Percentiles rank a stretch among this genome's conserved stretches.
Evolutionary conservation across 805 yeast species (phyloP).

Genomic region (Wickerhamomyces alni): DNA sequence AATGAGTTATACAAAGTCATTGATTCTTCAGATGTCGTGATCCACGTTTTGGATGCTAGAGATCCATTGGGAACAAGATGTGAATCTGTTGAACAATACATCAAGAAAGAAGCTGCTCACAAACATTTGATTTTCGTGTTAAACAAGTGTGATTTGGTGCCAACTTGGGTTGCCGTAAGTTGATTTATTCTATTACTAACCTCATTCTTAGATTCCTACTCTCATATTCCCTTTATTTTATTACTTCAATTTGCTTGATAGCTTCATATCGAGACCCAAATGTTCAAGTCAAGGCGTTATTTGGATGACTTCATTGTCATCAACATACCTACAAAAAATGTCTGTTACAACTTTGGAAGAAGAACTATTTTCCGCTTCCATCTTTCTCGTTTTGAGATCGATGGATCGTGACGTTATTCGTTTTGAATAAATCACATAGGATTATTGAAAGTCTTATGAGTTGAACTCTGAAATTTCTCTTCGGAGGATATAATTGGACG

Average conservation of each 20-base stretch:
- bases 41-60: slow-evolving; percentile 95
- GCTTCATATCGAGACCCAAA: slow-evolving; percentile 46
- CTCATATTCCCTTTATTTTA: not conserved
- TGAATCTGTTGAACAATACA: slow-evolving; percentile 86
- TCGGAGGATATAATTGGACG: slow-evolving; percentile 19
- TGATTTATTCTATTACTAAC: slow-evolving; percentile 18
- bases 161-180: slow-evolving; percentile 99
- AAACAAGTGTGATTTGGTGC: slow-evolving; percentile 97
- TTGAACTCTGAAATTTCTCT: slow-evolving; percentile 48
- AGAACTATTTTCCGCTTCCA: slow-evolving; percentile 52
- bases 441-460: slow-evolving; percentile 51
- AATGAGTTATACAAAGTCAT: slow-evolving; percentile 94
- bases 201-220: not conserved
- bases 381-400: slow-evolving; percentile 43
- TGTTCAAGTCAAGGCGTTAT: slow-evolving; percentile 78
- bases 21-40: slow-evolving; percentile 95
- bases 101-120: slow-evolving; percentile 91
- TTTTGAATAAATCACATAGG: slow-evolving; percentile 26
- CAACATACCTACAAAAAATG: slow-evolving; percentile 43
- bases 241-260: not conserved
- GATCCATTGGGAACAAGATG: slow-evolving; percentile 97
- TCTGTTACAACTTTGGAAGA: slow-evolving; percentile 99
- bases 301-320: slow-evolving; percentile 21
- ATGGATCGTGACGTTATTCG: slow-evolving; percentile 22
- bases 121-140: slow-evolving; percentile 91